Evolutionary conservation across 805 yeast genomes (phyloP), one percentile per base, ranked within the genome.

Genomic region (Barnettozyma sp.): DNA sequence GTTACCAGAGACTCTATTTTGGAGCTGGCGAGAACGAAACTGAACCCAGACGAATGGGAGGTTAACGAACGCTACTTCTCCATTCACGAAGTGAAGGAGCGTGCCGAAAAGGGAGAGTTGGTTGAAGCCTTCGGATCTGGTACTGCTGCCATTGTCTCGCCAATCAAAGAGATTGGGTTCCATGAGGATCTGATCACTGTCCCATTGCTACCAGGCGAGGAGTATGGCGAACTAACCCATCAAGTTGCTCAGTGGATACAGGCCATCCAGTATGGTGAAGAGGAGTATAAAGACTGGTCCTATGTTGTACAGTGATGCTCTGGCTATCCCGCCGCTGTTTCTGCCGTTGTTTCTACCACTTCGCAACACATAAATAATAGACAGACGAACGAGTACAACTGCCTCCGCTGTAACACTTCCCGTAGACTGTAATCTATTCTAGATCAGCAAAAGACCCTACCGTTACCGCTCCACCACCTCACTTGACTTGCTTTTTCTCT

Each of bases 121-220:
- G 73, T 88, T 7, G 98, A 92, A 70, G 94, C 95, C 15, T 90
- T 90, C 54, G 97, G 97, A 50, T 69, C 96, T 15, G 98, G 98
- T 54, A 90, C 98, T 39, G 97, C 98, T 42, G 97, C 97, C 29
- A 78, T 90, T 55, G 97, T 92, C 30, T 78, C 95, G 24, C 97
- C 97, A 49, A 86, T 90, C 56, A 78, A 82, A 62, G 82, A 73
- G 52, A 85, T 90, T 55, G 88, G 87, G 40, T 90, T 78, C 77
- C 68, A 72, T 41, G 94, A 80, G 34, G 59, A 77, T 54, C 73
- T 71, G 42, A 85, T 90, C 48, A 45, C 63, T 5, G 90, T 90
- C 33, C 97, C 97, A 42, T 62, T 85, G 45, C 74, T 78, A 41
- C 76, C 72, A 39, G 95, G 94, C 42, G 77, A 82, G 58, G 81